Evolutionary conservation across 2,329 filamentous ascomycete genomes (phyloP).

Genomic region (Orbilia javanica): DNA sequence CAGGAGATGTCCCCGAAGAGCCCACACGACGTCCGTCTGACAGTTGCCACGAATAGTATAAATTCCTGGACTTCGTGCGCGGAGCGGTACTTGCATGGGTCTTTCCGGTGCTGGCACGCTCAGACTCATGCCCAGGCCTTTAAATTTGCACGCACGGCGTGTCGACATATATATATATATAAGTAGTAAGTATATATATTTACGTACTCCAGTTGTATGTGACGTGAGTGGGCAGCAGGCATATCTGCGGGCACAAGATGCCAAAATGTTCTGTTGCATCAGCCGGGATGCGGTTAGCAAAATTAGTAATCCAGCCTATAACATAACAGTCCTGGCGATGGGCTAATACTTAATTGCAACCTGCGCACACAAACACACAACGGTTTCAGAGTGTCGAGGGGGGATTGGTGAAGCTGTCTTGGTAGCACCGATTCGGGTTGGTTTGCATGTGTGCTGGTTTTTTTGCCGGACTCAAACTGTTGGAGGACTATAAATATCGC

Average conservation of each 20-base stretch:
- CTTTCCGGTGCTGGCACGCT: not conserved
- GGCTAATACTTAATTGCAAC: constrained; percentile 1
- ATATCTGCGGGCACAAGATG: not conserved
- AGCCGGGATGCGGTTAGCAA: constrained; percentile 17
- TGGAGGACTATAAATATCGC: constrained; percentile 58
- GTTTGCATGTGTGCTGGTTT: constrained; percentile 30
- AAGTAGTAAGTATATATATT: not conserved
- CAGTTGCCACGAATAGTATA: not conserved
- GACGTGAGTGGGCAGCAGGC: not conserved
- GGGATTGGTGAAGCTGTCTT: constrained; percentile 29
- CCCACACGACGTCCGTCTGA: constrained; percentile 8
- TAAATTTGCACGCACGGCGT: not conserved
- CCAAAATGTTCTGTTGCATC: constrained; percentile 3
- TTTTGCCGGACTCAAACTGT: constrained; percentile 37
- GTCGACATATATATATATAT: not conserved
- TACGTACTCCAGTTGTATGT: too few relatives aligned
- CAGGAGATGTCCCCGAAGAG: not conserved
- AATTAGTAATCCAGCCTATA: constrained; percentile 25
- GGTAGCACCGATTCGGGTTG: constrained; percentile 36
- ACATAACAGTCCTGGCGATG: not conserved
- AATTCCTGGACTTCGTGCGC: not conserved
- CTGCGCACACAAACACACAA: constrained; percentile 11
- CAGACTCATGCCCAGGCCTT: not conserved
- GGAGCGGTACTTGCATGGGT: not conserved
- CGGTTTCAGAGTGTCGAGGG: constrained; percentile 38